Percentiles rank a stretch among this genome's conserved stretches.
Conservation (phyloP, 208 protist genomes). For the Endotrypanum monterogeii region DNA sequence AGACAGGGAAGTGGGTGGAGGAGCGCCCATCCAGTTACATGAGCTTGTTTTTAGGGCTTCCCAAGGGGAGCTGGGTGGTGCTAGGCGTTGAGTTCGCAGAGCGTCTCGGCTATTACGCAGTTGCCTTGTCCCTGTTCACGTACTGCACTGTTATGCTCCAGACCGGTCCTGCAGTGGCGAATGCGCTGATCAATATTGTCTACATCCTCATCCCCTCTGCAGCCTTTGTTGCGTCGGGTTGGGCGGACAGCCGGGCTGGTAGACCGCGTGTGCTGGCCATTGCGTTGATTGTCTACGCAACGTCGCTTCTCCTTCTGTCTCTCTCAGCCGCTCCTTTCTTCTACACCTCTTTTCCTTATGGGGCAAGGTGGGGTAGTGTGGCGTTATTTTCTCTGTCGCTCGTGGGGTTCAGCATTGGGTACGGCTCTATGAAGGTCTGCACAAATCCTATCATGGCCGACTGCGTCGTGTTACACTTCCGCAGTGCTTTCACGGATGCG, state of each 20-base stretch:
- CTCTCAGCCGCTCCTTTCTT: slow-evolving; percentile 49
- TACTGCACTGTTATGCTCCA: slow-evolving; percentile 64
- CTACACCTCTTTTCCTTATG: slow-evolving; percentile 44
- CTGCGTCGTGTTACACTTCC: slow-evolving; percentile 40
- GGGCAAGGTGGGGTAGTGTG: slow-evolving; percentile 14
- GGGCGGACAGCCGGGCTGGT: slow-evolving; percentile 53
- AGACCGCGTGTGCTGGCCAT: slow-evolving; percentile 36
- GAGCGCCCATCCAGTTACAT: background rate
- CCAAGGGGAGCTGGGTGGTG: slow-evolving; percentile 41
- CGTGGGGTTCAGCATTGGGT: slow-evolving; percentile 42
- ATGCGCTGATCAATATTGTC: slow-evolving; percentile 53
- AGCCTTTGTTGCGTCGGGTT: slow-evolving; percentile 52
- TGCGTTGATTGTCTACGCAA: slow-evolving; percentile 35
- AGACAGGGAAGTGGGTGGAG: too few species aligned
- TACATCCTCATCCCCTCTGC: slow-evolving; percentile 56
- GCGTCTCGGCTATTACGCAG: slow-evolving; percentile 66
- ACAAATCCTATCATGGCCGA: slow-evolving; percentile 76
- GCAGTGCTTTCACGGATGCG: background rate
- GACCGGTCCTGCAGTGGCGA: slow-evolving; percentile 31
- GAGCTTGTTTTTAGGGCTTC: slow-evolving; percentile 37
- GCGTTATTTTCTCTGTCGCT: slow-evolving; percentile 36
- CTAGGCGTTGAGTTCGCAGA: slow-evolving; percentile 66
- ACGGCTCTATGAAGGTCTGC: slow-evolving; percentile 79
- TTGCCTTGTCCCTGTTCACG: slow-evolving; percentile 67
- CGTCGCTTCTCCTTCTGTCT: slow-evolving; percentile 38